phyloP scores from a whole-genome alignment of 495 filamentous ascomycete genomes.

The Margaritispora aquatica region DNA sequence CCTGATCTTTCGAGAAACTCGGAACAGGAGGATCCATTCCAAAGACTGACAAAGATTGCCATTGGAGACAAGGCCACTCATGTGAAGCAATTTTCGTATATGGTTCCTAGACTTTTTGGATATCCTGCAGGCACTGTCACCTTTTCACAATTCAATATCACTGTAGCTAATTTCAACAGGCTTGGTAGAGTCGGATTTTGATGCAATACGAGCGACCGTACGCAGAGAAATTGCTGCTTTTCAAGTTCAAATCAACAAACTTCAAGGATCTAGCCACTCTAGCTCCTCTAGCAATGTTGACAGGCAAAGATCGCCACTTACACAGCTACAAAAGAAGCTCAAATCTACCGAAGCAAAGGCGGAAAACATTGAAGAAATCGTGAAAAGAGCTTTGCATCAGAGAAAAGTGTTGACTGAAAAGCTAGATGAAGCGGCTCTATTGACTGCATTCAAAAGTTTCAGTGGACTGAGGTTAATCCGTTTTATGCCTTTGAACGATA shows the following conservation, averaged over 20 bases:
- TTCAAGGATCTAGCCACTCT: not conserved
- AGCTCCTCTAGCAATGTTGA: not conserved
- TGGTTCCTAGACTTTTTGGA: conserved; percentile 56
- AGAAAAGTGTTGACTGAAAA: conserved; percentile 1
- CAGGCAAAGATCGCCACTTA: not conserved
- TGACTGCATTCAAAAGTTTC: conserved; percentile 44
- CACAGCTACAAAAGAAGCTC: not conserved
- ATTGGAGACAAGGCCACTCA: not conserved
- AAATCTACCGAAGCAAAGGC: conserved; percentile 20
- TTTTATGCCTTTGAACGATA: conserved; percentile 33
- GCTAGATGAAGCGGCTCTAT: not conserved
- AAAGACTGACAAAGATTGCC: not conserved
- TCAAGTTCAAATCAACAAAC: not conserved
- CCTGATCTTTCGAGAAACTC: not conserved
- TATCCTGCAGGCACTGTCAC: conserved; percentile 43
- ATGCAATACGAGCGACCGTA: not conserved
- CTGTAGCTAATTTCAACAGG: not conserved
- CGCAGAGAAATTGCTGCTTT: not conserved
- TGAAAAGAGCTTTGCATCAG: conserved; percentile 11
- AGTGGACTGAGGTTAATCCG: conserved; percentile 58
- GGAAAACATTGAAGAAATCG: conserved; percentile 27
- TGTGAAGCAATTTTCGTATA: conserved; percentile 60
- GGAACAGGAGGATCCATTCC: no score
- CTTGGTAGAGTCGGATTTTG: not conserved
- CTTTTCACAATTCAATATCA: not conserved